Base-by-base conservation (phyloP, 768 basidiomycete genomes). In the Basidioascus undulatus region DNA sequence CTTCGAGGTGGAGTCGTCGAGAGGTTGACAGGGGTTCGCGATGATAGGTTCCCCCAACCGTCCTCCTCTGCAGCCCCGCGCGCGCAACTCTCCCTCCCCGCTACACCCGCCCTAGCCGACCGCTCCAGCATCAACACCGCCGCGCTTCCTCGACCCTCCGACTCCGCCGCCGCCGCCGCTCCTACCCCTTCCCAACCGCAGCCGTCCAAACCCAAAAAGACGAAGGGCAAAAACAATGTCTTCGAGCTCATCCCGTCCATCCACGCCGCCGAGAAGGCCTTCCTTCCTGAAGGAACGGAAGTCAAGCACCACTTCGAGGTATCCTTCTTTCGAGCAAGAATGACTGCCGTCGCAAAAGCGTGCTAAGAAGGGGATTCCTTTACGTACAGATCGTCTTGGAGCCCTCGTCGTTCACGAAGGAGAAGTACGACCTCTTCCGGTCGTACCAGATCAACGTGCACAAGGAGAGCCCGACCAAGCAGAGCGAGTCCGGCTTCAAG, bases 391-490 rank as follows among this genome's bases (percentile, higher is more conserved):
- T 76, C 15, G 67, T 61, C 2, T 59, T 92, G 6, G 82, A 84
- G 51, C 73, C 71, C 5, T 70, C 86, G 2, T 68, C 71, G 12
- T 84, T 51, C n/a, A 76, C 74, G 0, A 52, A 64, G 3, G 84
- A 94, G 60, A 89, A 89, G 53, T 89, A 70, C 54, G 62, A 59
- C 6, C 65, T 96, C 15, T 94, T 67, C 52, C 56, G 67, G 51
- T 65, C 65, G 44, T 96, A 96, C 56, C 89, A 53, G 34, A 43
- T 47, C 10, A 86, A 71, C 6, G 71, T 92, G 19, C 89, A 96
- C 54, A 60, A 70, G 32, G 84, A 92, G 30, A 50, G 55, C 34
- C 47, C 55, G 1, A 57, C 65, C 3, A 70, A 66, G 24, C 33
- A 11, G 36, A 43, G 6, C 48, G 51, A 0, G 26, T 44, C 47